Percentiles rank a stretch among this genome's conserved stretches.
Evolutionary conservation across 2,329 filamentous ascomycete genomes (phyloP).

Genomic region (Orbilia brochopaga): DNA sequence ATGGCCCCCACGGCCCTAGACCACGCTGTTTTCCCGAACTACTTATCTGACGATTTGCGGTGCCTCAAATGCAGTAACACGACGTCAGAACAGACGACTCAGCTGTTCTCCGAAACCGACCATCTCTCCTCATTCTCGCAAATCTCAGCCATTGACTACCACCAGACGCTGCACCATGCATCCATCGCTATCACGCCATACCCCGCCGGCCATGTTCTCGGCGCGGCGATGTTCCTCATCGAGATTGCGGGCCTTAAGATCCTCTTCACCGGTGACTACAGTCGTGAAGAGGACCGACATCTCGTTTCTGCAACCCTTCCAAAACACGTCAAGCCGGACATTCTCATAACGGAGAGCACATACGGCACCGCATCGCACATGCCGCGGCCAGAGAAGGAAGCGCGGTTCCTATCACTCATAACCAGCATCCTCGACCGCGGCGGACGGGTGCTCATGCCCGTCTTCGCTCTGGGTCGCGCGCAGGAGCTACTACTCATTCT

Average conservation of each 20-base stretch:
- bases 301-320: slow-evolving; percentile 92
- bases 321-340: slow-evolving; percentile 82
- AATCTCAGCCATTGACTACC: slow-evolving; percentile 97
- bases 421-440: slow-evolving; percentile 89
- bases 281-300: slow-evolving; percentile 91
- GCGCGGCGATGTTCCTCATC: slow-evolving; percentile 96
- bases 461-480: slow-evolving; percentile 90
- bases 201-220: slow-evolving; percentile 95
- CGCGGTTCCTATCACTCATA: slow-evolving; percentile 92
- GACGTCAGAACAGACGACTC: slow-evolving; percentile 65
- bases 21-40: slow-evolving; percentile 58
- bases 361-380: slow-evolving; percentile 95
- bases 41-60: slow-evolving; percentile 71
- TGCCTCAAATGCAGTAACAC: slow-evolving; percentile 63
- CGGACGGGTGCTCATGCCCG: slow-evolving; percentile 89
- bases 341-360: slow-evolving; percentile 95
- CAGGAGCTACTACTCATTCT: slow-evolving; percentile 93
- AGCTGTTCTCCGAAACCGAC: slow-evolving; percentile 90
- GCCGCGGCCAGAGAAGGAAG: slow-evolving; percentile 86
- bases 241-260: slow-evolving; percentile 97
- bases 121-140: slow-evolving; percentile 89
- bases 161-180: slow-evolving; percentile 95
- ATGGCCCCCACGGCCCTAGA: slow-evolving; percentile 10
- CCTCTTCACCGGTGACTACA: slow-evolving; percentile 97
- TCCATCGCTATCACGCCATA: slow-evolving; percentile 97